These are phyloP conservation scores for Stipa capillata DNA, from an alignment of 176 grass and related monocot genomes.

Conservation along the genomic window DNA sequence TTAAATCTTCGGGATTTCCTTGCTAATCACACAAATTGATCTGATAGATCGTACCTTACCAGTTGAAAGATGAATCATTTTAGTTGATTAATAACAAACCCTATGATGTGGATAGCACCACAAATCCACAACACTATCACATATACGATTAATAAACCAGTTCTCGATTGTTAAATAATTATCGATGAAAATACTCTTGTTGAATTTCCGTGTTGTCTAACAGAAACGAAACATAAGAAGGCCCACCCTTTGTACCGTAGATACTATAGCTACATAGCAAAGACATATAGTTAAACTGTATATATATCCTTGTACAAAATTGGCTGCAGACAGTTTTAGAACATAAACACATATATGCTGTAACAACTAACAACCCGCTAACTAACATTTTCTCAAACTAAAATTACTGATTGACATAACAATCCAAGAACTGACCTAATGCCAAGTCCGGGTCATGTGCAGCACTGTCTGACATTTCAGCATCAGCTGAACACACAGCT, in stretches of 20 bases:
- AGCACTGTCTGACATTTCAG: constrained; percentile 12
- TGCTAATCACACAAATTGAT: background rate
- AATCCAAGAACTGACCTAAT: constrained; percentile 27
- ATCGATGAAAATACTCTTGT: background rate
- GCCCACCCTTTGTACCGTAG: background rate
- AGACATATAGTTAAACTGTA: background rate
- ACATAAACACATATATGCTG: background rate
- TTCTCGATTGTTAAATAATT: background rate
- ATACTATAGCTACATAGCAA: background rate
- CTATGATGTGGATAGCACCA: background rate
- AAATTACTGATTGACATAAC: too few species aligned
- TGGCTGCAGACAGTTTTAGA: too few species aligned
- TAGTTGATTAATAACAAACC: background rate
- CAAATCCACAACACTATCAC: background rate
- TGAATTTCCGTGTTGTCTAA: background rate
- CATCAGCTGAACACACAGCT: background rate
- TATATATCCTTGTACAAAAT: background rate
- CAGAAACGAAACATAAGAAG: background rate
- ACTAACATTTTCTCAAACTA: too few species aligned
- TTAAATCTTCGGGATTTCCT: too few species aligned
- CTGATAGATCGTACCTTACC: background rate
- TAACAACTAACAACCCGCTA: too few species aligned
- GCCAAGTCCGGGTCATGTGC: constrained; percentile 30
- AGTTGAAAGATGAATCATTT: background rate
- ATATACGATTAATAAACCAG: background rate